Evolutionary conservation across 768 basidiomycete genomes (phyloP), one percentile per base, ranked within the genome.

Genomic region (Leucogyrophana mollusca): DNA sequence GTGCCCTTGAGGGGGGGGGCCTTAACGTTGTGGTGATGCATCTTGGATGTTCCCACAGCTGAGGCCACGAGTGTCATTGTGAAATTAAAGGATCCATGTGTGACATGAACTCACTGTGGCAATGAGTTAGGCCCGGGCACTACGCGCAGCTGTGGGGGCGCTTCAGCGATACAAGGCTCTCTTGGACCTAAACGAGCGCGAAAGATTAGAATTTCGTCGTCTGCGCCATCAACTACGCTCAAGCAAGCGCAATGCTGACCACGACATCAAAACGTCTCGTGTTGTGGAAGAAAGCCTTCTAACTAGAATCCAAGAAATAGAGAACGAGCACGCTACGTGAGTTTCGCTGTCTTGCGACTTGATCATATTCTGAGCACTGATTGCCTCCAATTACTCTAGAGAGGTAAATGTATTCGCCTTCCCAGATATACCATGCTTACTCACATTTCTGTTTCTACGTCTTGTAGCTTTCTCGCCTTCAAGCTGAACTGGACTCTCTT

Each of bases 161-260:
- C 58, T 77, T 23, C 62, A 65, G 30, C 62, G 69, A 50, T 71
- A 66, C 61, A 71, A 70, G 48, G 50, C 59, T 22, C 59, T 76
- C 25, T 65, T 66, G 52, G 61, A 64, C 40, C 63, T 61, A 43
- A 61, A 57, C 22, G 57, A 57, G 9, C 65, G 66, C 43, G 64
- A 69, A 21, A 41, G 59, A 30, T 47, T 55, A 6, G 63, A 62
- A 21, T 64, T 64, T n/a, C 65, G 62, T 42, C 60, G 57, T 8
- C 55, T 66, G 35, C 62, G 66, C 43, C 58, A 56, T 35, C 58
- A 68, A 40, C 48, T 73, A 22, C 57, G 57, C 11, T 43, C 56
- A 14, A 57, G 56, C 40, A 62, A 67, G 39, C 53, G 59, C 20
- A 56, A 53, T 23, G 61, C 58, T 25, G 55, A 56, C 17, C 52